These are phyloP conservation scores for Backusella luteola DNA, from an alignment of 192 early-diverging fungal species.

Conservation along the genomic window DNA sequence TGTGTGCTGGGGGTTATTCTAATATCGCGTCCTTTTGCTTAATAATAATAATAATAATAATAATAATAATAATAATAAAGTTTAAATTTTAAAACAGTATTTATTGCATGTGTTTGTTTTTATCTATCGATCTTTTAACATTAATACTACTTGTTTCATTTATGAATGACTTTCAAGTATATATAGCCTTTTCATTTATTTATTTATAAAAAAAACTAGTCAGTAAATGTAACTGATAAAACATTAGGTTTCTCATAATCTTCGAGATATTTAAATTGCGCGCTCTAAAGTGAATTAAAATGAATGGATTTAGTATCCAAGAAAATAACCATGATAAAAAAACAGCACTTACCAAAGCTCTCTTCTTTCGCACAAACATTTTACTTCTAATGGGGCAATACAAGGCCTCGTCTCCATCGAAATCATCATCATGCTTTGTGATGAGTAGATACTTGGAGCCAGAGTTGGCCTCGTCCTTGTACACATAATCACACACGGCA, in stretches of 20 bases:
- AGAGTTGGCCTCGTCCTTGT: constrained; percentile 27
- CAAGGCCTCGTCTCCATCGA: constrained; percentile 4
- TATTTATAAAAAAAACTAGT: not conserved
- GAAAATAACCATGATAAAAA: not conserved
- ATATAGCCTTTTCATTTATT: not conserved
- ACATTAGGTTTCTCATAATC: constrained; percentile 29
- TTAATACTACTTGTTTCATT: too few species aligned
- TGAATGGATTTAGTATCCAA: not conserved
- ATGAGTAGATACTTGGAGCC: constrained; percentile 25
- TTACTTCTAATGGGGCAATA: constrained; percentile 37
- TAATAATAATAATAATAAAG: too few species aligned
- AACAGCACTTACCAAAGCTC: constrained; percentile 25
- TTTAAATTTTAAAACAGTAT: too few species aligned
- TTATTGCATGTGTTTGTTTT: too few species aligned
- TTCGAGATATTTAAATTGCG: constrained; percentile 19
- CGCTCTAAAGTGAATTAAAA: constrained; percentile 4
- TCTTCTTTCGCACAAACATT: constrained; percentile 35
- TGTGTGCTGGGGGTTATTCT: not conserved
- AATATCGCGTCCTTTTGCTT: too few species aligned
- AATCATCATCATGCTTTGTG: constrained; percentile 17
- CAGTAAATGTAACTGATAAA: not conserved
- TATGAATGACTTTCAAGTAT: too few species aligned
- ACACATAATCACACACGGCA: constrained; percentile 37
- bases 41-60: too few species aligned
- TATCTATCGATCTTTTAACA: too few species aligned